Conservation (phyloP, 768 basidiomycete genomes). For the Mycena kentingensis region DNA sequence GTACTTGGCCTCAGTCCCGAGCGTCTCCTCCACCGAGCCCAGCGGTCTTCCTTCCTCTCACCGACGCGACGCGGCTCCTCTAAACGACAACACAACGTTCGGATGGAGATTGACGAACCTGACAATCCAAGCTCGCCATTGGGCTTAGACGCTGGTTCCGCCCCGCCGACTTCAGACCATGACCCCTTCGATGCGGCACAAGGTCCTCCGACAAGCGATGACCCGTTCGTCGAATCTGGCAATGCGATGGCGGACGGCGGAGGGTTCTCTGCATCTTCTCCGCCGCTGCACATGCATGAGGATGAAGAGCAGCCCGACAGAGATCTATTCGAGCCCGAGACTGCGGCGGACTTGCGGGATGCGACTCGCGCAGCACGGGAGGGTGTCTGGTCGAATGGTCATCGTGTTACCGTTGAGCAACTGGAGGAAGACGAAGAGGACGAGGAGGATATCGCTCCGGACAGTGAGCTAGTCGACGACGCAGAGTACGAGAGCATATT, state of each 20-base stretch:
- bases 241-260: too few species aligned
- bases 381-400: constrained; percentile 5
- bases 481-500: too few species aligned
- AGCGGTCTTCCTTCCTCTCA: neutral
- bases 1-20: constrained; percentile 4
- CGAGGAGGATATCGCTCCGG: too few species aligned
- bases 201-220: too few species aligned
- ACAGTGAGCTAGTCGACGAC: too few species aligned
- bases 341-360: neutral
- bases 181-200: too few species aligned
- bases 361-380: neutral
- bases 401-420: neutral
- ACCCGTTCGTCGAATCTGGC: too few species aligned
- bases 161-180: too few species aligned
- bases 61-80: neutral
- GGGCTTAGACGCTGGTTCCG: too few species aligned
- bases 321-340: neutral
- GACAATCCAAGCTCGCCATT: too few species aligned
- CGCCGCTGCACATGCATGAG: neutral
- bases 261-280: neutral
- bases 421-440: neutral
- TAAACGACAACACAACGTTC: neutral
- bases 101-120: too few species aligned
- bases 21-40: neutral
- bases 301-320: neutral